Evolutionary conservation across 768 basidiomycete genomes (phyloP).

Genomic region (Neoboletus brunneissimus): DNA sequence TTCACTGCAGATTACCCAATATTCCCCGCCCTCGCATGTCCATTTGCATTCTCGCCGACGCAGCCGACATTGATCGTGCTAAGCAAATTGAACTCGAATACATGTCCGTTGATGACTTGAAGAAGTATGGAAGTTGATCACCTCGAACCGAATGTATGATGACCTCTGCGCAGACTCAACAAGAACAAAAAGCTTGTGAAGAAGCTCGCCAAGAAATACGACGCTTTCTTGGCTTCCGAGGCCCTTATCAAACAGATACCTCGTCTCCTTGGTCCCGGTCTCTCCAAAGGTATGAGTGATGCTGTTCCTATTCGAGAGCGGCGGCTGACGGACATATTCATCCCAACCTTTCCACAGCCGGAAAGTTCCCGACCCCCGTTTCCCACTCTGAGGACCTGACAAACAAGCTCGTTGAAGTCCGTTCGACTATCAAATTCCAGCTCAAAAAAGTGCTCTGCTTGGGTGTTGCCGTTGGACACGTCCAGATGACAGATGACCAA

Average conservation of each 20-base stretch:
- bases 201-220: constrained; percentile 99
- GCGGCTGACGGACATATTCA: neutral
- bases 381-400: constrained; percentile 85
- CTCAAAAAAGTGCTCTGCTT: constrained; percentile 98
- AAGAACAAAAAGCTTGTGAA: constrained; percentile 99
- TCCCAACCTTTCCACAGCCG: constrained; percentile 52
- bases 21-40: constrained; percentile 99
- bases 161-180: constrained; percentile 63
- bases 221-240: constrained; percentile 97
- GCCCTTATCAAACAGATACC: constrained; percentile 99
- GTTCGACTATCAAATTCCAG: constrained; percentile 99
- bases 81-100: constrained; percentile 98
- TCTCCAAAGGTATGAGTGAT: constrained; percentile 78
- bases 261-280: constrained; percentile 98
- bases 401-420: constrained; percentile 92
- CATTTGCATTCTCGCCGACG: constrained; percentile 99
- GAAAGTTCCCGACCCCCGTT: constrained; percentile 98
- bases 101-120: constrained; percentile 99
- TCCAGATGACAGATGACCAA: constrained; percentile 97
- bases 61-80: constrained; percentile 96
- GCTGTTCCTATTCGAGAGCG: neutral
- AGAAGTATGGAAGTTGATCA: constrained; percentile 65
- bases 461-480: constrained; percentile 97
- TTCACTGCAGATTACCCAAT: constrained; percentile 72
- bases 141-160: neutral